Conservation (phyloP, 108 stramenopile species). For the Aureococcus anophagefferens region DNA sequence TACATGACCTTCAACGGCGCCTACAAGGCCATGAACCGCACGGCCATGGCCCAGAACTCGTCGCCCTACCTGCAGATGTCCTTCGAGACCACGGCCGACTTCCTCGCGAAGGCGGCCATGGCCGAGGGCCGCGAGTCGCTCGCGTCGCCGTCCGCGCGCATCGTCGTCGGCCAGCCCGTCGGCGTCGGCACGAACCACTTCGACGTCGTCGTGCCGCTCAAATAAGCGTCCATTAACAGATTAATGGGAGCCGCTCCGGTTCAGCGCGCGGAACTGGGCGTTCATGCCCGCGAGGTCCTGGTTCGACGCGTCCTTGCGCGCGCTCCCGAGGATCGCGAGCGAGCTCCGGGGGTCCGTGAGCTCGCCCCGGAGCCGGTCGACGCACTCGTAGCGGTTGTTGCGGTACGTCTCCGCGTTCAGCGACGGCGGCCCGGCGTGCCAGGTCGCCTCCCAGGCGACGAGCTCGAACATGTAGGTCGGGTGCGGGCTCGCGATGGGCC, state of each 20-base stretch:
- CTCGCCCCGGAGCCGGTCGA: background rate
- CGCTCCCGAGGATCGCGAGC: too few species aligned
- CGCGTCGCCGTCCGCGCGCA: slow-evolving; percentile 76
- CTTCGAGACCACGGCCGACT: slow-evolving; percentile 93
- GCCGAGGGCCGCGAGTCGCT: slow-evolving; percentile 56
- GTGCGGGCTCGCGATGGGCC: background rate
- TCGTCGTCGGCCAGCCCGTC: slow-evolving; percentile 83
- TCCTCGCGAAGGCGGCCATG: slow-evolving; percentile 84
- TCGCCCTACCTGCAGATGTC: slow-evolving; percentile 95
- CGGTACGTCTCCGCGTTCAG: background rate
- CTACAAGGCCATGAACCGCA: slow-evolving; percentile 89
- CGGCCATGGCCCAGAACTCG: slow-evolving; percentile 76
- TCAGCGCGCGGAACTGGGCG: too few species aligned
- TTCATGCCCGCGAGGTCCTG: too few species aligned
- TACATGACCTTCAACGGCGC: slow-evolving; percentile 96
- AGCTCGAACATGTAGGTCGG: background rate
- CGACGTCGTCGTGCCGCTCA: slow-evolving; percentile 39
- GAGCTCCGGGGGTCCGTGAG: background rate
- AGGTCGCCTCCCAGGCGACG: background rate
- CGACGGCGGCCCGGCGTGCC: background rate
- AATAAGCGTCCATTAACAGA: too few species aligned
- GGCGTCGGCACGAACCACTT: slow-evolving; percentile 86
- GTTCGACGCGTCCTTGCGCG: too few species aligned
- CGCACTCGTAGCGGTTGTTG: background rate
- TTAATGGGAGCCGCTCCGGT: too few species aligned